Base-by-base conservation (phyloP, 139 green algal genomes). In the Trebouxia sp. region DNA sequence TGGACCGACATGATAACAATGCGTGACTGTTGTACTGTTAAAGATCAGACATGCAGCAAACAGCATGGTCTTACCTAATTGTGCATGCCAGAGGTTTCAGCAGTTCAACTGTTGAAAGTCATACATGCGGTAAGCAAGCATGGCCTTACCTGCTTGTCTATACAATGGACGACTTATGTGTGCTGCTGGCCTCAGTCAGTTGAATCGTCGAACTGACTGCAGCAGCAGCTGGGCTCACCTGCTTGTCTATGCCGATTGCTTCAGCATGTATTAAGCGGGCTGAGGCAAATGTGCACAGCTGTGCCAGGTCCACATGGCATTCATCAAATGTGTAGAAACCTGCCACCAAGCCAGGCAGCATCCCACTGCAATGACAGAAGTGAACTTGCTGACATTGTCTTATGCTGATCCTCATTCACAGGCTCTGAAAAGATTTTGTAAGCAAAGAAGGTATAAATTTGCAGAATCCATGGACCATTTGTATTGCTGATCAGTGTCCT, bases 361-460 rank as follows among this genome's bases (percentile, higher is more conserved):
- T 99, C 48, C 96, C 96, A 82, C 94, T 97, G 88, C 82, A 85
- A 0, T 38, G 42, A 41, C 41, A 75, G 7, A 37, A 26, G 6
- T 78, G 24, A 41, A 32, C 14, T 12, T 38, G 32, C n/a, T 9
- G 20, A 26, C 1, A 9, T 30, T 1, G 1, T 3, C 28, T 65
- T 8, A 20, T 24, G 10, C 5, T 15, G 17, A 62, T 62, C 51
- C 8, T 17, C 11, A 62, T 14, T 22, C 26, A 5, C 51, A 62
- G 51, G 17, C 26, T 17, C 51, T 32, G 51, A 15, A 62, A 7
- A 15, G 28, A 30, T 30, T 9, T 28, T 26, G 32, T 2, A 20
- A 65, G 53, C 82, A 91, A 97, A 11, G 96, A 96, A 5, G 96
- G 96, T 55, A 99, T 91, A 96, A 99, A 98, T 50, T 96, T 95